Percentiles rank a stretch among this genome's conserved stretches.
These are phyloP conservation scores for Rhexocercosporidium sp. DNA, from an alignment of 2,329 filamentous ascomycete species.

Conservation along the genomic window DNA sequence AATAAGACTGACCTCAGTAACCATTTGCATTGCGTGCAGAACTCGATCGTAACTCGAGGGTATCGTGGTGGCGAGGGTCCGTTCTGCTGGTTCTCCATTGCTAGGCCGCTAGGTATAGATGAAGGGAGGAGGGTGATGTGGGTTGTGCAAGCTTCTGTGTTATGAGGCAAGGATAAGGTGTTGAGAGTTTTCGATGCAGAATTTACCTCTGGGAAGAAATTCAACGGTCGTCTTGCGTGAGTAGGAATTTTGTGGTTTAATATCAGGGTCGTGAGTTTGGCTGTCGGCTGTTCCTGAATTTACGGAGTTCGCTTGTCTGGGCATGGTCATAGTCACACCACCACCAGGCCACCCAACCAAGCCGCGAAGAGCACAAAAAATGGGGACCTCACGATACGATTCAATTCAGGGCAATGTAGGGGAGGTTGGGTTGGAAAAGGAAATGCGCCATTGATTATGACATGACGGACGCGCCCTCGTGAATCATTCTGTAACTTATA, in stretches of 20 bases:
- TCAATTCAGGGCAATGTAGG: background rate
- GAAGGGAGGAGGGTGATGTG: background rate
- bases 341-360: background rate
- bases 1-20: slow-evolving; percentile 73
- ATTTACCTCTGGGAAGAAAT: background rate
- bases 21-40: slow-evolving; percentile 92
- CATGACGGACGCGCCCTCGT: slow-evolving; percentile 17
- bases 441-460: slow-evolving; percentile 8
- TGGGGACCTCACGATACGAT: slow-evolving; percentile 8
- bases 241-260: slow-evolving; percentile 7
- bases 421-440: slow-evolving; percentile 2
- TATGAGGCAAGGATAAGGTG: background rate
- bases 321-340: too few species aligned
- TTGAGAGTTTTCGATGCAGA: background rate
- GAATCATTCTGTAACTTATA: slow-evolving; percentile 23
- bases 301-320: background rate
- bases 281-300: slow-evolving; percentile 7
- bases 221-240: background rate
- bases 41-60: slow-evolving; percentile 84
- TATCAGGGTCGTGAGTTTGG: slow-evolving; percentile 6
- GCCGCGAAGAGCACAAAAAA: background rate
- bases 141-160: background rate
- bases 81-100: slow-evolving; percentile 13
- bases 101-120: too few species aligned
- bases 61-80: slow-evolving; percentile 46